Evolutionary conservation across 306 rosid species (phyloP), one percentile per base, ranked within the genome.

Genomic region (Rosa persica): DNA sequence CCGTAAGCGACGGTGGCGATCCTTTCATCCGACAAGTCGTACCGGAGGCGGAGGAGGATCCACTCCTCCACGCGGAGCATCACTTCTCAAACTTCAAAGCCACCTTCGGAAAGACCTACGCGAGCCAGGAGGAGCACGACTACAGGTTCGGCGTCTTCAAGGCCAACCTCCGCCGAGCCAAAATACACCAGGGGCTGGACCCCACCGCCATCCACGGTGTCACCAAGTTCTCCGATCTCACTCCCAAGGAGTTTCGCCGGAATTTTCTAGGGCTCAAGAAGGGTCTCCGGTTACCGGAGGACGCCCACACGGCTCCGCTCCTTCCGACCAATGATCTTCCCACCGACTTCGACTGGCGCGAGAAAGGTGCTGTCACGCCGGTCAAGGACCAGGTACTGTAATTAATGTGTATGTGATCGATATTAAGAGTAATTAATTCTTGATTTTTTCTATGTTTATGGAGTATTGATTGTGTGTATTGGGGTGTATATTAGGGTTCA

Each of bases 321-420:
- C 94, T 96, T 39, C 99, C 99, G 0, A 96, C 96, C 1, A 86
- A 27, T 12, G 83, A 90, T 76, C 96, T 96, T 1, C 97, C 98
- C 0, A 39, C 79, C 13, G 89, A 96, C 22, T 96, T 96, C 72
- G 99, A 96, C 80, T 96, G 99, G 98, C 96, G 99, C 2, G 96
- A 96, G 11, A 87, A 88, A 11, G 98, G 98, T 12, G 98, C 98
- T 17, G 94, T 96, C 25, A 81, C 96, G 75, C 65, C 77, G 75
- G 92, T 96, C 77, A 96, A 96, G 82, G 67, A 96, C 30, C 99
- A 96, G 96, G 99, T 73, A 78, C 7, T 23, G 61, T 54, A n/a
- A 20, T 9, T 54, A n/a, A 20, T 9, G 23, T 10, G 11, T 12
- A 1, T 12, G 22, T 38, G 5, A n/a, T n/a, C n/a, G n/a, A 38